These are phyloP conservation scores for Dothistroma septosporum DNA, from an alignment of 2,329 filamentous ascomycete species.

Conservation along the genomic window DNA sequence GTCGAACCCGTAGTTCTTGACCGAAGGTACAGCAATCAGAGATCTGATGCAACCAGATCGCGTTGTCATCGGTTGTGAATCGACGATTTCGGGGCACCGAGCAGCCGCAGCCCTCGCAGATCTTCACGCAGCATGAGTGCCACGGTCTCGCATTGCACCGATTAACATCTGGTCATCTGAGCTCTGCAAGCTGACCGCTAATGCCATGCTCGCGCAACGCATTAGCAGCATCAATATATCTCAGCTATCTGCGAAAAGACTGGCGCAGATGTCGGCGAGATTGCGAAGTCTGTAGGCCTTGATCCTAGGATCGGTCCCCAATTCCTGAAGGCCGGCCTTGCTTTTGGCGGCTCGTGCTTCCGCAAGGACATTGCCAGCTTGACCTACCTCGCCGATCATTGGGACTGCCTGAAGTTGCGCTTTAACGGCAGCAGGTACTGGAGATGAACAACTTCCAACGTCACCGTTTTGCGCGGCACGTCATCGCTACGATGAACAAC, in stretches of 20 bases:
- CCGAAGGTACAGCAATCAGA: conserved; percentile 68
- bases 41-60: conserved; percentile 68
- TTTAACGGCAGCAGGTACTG: conserved; percentile 70
- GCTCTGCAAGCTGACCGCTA: conserved; percentile 71
- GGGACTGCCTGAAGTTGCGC: conserved; percentile 64
- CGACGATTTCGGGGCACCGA: conserved; percentile 55
- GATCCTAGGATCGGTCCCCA: conserved; percentile 67
- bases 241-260: conserved; percentile 71
- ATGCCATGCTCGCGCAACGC: conserved; percentile 73
- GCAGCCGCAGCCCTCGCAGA: conserved; percentile 61
- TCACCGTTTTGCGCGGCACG: conserved; percentile 61
- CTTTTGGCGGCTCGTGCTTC: conserved; percentile 76
- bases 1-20: conserved; percentile 76
- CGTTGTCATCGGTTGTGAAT: conserved; percentile 68
- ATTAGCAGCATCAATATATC: conserved; percentile 77
- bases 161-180: conserved; percentile 74
- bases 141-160: conserved; percentile 60
- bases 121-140: conserved; percentile 69
- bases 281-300: conserved; percentile 49
- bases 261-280: conserved; percentile 69
- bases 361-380: conserved; percentile 72
- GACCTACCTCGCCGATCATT: conserved; percentile 67
- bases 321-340: conserved; percentile 68
- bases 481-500: conserved; percentile 64
- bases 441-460: conserved; percentile 71